A percentile compares a stretch with the other conserved stretches of the same genome.
Evolutionary conservation across 1,139 yeast genomes (phyloP).

Genomic region (Eremothecium sinecaudum): DNA sequence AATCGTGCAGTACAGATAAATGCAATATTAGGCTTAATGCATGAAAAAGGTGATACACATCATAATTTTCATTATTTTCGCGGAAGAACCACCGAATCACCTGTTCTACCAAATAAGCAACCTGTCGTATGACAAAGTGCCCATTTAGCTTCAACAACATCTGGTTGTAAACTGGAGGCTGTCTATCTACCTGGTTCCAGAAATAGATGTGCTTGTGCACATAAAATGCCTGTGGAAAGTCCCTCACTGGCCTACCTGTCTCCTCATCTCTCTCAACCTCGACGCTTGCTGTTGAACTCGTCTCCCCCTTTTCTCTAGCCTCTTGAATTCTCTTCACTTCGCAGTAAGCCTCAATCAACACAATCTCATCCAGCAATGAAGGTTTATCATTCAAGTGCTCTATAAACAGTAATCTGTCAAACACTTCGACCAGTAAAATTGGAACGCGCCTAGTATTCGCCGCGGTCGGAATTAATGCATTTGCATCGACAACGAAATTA

Average conservation of each 20-base stretch:
- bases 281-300: background rate
- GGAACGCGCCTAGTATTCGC: background rate
- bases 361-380: constrained; percentile 5
- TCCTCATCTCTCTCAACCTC: constrained; percentile 3
- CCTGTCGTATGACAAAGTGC: constrained; percentile 13
- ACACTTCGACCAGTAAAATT: constrained; percentile 6
- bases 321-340: constrained; percentile 5
- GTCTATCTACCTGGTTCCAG: constrained; percentile 8
- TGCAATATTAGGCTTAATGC: constrained; percentile 12
- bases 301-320: constrained; percentile 5
- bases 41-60: constrained; percentile 10
- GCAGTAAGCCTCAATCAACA: constrained; percentile 2
- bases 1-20: constrained; percentile 5
- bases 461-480: constrained; percentile 3
- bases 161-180: constrained; percentile 9
- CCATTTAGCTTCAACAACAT: constrained; percentile 12
- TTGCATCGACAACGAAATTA: constrained; percentile 10
- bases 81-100: constrained; percentile 18
- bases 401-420: constrained; percentile 6
- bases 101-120: constrained; percentile 11
- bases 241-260: background rate
- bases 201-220: constrained; percentile 12
- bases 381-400: constrained; percentile 7
- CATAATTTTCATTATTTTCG: constrained; percentile 7
- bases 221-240: constrained; percentile 18